Evolutionary conservation across 164 flowering plant genomes (phyloP), one percentile per base, ranked within the genome.

Genomic region (Vitis amurensis): DNA sequence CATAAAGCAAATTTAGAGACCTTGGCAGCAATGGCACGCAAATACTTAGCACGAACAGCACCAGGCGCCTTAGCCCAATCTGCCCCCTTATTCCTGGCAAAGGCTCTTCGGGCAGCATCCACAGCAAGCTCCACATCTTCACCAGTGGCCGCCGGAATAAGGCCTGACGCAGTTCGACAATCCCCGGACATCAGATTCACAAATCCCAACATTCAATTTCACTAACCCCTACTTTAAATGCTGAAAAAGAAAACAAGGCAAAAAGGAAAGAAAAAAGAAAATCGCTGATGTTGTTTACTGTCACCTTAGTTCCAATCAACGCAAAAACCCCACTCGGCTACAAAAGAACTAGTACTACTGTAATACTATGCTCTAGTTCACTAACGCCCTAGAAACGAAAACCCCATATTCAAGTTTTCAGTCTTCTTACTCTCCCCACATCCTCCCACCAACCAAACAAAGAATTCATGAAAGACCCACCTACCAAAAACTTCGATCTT

Each of bases 21-120:
- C 96, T 90, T 95, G 30, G 93, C 91, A 77, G 99, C 97, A 76
- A 95, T 95, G 15, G 92, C 98, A 12, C 97, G 94, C 66, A 95
- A 62, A 76, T 86, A 95, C 84, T 88, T 90, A 7, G 96, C 99
- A 29, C 99, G 97, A 70, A 79, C 82, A 62, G 97, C 91, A 29
- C 99, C 99, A n/a, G 98, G 61, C 0, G 97, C 87, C 0, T 77
- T 67, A 9, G 96, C 72, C 99, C 99, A 95, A 31, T 89, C 96
- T 30, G 56, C 78, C 29, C 97, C 98, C 56, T 68, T 81, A 64
- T 88, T 90, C 78, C 91, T 71, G 8, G 75, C 5, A 23, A 93
- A 65, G 9, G 98, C 99, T 75, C 66, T 79, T 14, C 90, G 79
- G 65, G 99, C 98, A 13, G 97, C 97, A 66, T 68, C 88, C 49